A percentile compares a stretch with the other conserved stretches of the same genome.
Evolutionary conservation across 1,284 basidiomycete genomes (phyloP).

Genomic region (Moesziomyces antarcticus): DNA sequence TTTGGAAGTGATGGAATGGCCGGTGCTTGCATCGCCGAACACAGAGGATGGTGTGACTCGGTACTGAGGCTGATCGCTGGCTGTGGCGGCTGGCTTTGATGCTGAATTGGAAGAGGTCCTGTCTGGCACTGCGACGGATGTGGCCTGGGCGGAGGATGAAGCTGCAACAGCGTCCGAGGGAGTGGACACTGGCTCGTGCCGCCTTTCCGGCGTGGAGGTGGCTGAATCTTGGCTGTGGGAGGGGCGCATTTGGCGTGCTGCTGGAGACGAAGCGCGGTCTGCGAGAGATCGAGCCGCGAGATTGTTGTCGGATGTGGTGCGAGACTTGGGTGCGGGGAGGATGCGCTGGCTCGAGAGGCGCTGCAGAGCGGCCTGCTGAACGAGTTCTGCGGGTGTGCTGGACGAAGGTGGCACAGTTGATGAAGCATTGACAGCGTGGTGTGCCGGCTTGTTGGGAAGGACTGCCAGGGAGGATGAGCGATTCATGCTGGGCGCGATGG

Average conservation of each 20-base stretch:
- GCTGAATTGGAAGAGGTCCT: background rate
- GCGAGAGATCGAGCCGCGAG: constrained; percentile 7
- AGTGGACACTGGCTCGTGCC: background rate
- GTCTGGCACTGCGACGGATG: constrained; percentile 13
- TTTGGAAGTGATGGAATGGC: constrained; percentile 6
- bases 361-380: constrained; percentile 46
- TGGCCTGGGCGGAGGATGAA: background rate
- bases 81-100: background rate
- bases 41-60: background rate
- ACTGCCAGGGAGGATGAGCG: constrained; percentile 17
- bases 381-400: constrained; percentile 18
- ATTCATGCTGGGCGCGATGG: constrained; percentile 2
- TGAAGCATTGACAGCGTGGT: background rate
- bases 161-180: background rate
- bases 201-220: constrained; percentile 1
- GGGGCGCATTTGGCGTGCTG: background rate
- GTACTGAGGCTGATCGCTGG: background rate
- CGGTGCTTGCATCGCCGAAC: constrained; percentile 1
- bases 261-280: constrained; percentile 1
- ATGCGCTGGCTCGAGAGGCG: constrained; percentile 42
- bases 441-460: background rate
- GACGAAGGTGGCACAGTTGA: constrained; percentile 3
- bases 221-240: constrained; percentile 1
- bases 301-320: constrained; percentile 19
- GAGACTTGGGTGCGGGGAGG: constrained; percentile 4